Percentiles rank a stretch among this genome's conserved stretches.
phyloP scores from a whole-genome alignment of 2,329 filamentous ascomycete species.

The Talaromyces sp. region DNA sequence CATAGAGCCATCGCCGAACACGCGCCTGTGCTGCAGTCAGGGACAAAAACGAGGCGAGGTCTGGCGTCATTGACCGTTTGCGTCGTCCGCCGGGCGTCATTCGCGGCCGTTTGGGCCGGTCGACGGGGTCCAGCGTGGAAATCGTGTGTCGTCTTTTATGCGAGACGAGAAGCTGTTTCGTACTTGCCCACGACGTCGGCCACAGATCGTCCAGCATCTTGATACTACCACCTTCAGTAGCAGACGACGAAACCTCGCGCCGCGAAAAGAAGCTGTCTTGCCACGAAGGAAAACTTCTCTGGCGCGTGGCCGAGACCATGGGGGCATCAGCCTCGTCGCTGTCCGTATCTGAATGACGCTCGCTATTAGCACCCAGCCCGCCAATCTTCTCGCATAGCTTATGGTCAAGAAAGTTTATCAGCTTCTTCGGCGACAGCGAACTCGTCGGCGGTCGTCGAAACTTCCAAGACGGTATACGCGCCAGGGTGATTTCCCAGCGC shows the following conservation, averaged over 20 bases:
- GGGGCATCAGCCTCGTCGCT: constrained; percentile 31
- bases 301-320: constrained; percentile 10
- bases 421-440: constrained; percentile 29
- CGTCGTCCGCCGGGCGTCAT: constrained; percentile 59
- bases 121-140: constrained; percentile 36
- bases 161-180: constrained; percentile 12
- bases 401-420: constrained; percentile 38
- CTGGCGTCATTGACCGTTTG: constrained; percentile 59
- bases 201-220: constrained; percentile 20
- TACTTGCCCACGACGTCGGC: constrained; percentile 11
- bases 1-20: constrained; percentile 76
- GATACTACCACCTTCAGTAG: constrained; percentile 16
- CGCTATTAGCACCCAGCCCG: constrained; percentile 26
- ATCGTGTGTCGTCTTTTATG: constrained; percentile 46
- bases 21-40: constrained; percentile 74
- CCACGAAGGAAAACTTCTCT: constrained; percentile 8
- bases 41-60: constrained; percentile 67
- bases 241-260: constrained; percentile 10
- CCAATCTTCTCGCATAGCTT: constrained; percentile 47
- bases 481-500: constrained; percentile 76
- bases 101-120: constrained; percentile 22
- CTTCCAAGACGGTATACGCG: constrained; percentile 85
- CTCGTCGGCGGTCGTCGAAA: constrained; percentile 55
- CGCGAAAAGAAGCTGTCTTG: constrained; percentile 7
- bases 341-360: constrained; percentile 31